Conservation (phyloP, 163 green algal species). For the Scenedesmus sp. region DNA sequence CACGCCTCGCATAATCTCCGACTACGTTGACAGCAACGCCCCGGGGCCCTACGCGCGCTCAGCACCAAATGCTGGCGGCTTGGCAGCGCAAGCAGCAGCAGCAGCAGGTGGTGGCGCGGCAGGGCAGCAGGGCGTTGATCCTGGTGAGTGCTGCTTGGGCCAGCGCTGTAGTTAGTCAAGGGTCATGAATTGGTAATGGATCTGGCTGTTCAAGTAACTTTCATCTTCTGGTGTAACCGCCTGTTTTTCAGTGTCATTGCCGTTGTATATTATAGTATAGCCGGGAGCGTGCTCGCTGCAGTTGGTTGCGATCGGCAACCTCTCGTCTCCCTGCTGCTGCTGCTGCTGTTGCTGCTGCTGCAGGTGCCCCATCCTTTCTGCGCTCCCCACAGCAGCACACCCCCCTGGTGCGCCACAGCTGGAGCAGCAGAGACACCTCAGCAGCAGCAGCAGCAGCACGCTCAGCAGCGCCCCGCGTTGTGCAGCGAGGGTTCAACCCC, state of each 20-base stretch:
- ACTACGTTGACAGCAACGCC: constrained; percentile 63
- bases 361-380: constrained; percentile 24
- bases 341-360: neutral
- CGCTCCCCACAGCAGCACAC: neutral
- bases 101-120: neutral
- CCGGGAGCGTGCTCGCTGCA: neutral
- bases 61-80: constrained; percentile 16
- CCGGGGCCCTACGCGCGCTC: constrained; percentile 17
- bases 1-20: constrained; percentile 67
- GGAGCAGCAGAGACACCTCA: constrained; percentile 43
- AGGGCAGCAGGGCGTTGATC: neutral
- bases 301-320: neutral
- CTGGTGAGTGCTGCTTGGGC: neutral
- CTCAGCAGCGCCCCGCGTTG: neutral
- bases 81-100: neutral
- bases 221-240: neutral
- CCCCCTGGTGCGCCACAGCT: constrained; percentile 30
- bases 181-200: neutral
- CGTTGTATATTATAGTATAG: neutral
- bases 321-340: neutral
- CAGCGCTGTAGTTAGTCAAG: neutral
- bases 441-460: constrained; percentile 37
- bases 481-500: constrained; percentile 41
- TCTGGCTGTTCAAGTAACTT: neutral
- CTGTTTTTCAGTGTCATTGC: neutral